These are phyloP conservation scores for Eucalyptus polybractea DNA, from an alignment of 345 rosid species.

Conservation along the genomic window DNA sequence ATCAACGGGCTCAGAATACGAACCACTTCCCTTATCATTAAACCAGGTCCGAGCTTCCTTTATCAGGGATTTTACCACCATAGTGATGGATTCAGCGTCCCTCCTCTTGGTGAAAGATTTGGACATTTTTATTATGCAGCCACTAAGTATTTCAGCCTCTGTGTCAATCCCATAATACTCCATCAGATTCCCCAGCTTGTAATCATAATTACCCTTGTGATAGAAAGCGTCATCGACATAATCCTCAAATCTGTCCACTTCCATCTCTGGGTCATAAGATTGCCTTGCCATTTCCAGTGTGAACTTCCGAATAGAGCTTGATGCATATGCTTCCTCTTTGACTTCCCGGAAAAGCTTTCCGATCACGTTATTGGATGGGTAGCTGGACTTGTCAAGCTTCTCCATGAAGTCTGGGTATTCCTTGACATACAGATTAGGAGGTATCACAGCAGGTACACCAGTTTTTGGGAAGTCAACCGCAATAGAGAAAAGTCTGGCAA, in stretches of 20 bases:
- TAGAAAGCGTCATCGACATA: conserved; percentile 25
- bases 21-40: conserved; percentile 7
- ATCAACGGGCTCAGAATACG: conserved; percentile 1
- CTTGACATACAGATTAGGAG: conserved; percentile 12
- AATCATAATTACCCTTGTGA: conserved; percentile 32
- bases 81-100: conserved; percentile 29
- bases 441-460: conserved; percentile 46
- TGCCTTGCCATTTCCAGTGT: conserved; percentile 27
- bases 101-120: conserved; percentile 32
- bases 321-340: conserved; percentile 16
- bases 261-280: conserved; percentile 30
- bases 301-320: conserved; percentile 14
- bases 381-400: conserved; percentile 37
- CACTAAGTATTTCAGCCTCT: conserved; percentile 52
- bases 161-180: conserved; percentile 43
- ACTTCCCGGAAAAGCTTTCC: conserved; percentile 49
- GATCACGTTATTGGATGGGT: conserved; percentile 31
- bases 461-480: conserved; percentile 66
- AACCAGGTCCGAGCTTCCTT: conserved; percentile 51
- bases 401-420: conserved; percentile 61
- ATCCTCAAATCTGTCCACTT: conserved; percentile 24
- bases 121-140: conserved; percentile 35
- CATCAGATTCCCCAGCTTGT: conserved; percentile 40
- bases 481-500: conserved; percentile 31
- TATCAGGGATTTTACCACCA: conserved; percentile 32